Conservation (phyloP, 2,329 filamentous ascomycete genomes). For the Myriosclerotinia scirpicola region DNA sequence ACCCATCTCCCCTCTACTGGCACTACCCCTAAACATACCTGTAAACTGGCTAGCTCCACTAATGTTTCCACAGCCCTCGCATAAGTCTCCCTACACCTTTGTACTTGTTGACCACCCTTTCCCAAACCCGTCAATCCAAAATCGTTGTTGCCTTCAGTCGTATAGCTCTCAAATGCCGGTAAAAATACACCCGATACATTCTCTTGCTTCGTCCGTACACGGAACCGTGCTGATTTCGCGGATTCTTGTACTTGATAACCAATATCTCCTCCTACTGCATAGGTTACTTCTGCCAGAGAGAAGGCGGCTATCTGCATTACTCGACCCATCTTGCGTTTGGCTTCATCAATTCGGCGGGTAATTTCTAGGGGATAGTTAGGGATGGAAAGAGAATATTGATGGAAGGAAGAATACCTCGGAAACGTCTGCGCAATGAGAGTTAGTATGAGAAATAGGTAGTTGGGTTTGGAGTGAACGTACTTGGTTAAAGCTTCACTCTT, state of each 20-base stretch:
- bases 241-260: slow-evolving; percentile 97
- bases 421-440: slow-evolving; percentile 60
- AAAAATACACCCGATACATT: slow-evolving; percentile 97
- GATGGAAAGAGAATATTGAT: not conserved
- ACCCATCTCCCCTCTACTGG: not conserved
- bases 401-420: slow-evolving; percentile 65
- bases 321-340: slow-evolving; percentile 97
- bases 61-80: slow-evolving; percentile 92
- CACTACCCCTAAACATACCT: slow-evolving; percentile 48
- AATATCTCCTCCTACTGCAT: slow-evolving; percentile 93
- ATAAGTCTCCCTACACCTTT: slow-evolving; percentile 93
- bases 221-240: slow-evolving; percentile 87
- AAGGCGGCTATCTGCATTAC: slow-evolving; percentile 99
- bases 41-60: slow-evolving; percentile 90
- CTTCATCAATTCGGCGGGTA: slow-evolving; percentile 94
- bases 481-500: slow-evolving; percentile 99
- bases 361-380: slow-evolving; percentile 65
- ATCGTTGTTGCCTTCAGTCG: slow-evolving; percentile 86
- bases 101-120: slow-evolving; percentile 96
- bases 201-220: slow-evolving; percentile 92
- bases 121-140: slow-evolving; percentile 94
- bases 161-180: slow-evolving; percentile 89
- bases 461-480: slow-evolving; percentile 50
- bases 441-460: slow-evolving; percentile 26
- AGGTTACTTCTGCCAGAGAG: slow-evolving; percentile 94